Evolutionary conservation across 2,329 filamentous ascomycete species (phyloP).

Genomic region (Teratosphaeria destructans): DNA sequence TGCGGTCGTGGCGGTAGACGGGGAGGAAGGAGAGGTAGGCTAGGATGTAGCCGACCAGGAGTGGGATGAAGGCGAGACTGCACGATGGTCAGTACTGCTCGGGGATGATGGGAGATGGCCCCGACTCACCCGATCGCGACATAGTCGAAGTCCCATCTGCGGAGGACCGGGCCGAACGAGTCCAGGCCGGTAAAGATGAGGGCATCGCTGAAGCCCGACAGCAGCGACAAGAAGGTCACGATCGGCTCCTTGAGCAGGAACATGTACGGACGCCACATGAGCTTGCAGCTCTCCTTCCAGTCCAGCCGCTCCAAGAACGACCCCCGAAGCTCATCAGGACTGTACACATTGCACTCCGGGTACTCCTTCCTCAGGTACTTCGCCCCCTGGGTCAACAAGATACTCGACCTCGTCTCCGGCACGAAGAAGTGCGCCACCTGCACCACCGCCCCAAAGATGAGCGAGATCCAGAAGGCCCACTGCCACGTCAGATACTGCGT

Average conservation of each 20-base stretch:
- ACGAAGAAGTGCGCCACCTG: constrained; percentile 49
- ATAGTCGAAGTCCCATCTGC: constrained; percentile 49
- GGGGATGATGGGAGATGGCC: constrained; percentile 42
- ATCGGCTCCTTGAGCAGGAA: constrained; percentile 70
- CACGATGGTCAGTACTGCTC: neutral
- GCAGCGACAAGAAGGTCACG: constrained; percentile 57
- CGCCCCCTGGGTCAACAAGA: constrained; percentile 66
- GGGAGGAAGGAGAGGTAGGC: constrained; percentile 51
- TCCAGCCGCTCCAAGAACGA: constrained; percentile 21
- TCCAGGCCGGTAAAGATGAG: constrained; percentile 72
- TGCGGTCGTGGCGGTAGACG: constrained; percentile 34
- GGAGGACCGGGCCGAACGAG: constrained; percentile 57
- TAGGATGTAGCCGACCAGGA: constrained; percentile 56
- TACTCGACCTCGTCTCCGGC: constrained; percentile 65
- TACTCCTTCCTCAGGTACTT: constrained; percentile 51
- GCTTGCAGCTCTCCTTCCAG: constrained; percentile 32
- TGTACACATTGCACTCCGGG: constrained; percentile 46
- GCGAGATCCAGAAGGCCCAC: constrained; percentile 77
- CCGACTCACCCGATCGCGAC: constrained; percentile 34
- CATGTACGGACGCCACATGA: constrained; percentile 56
- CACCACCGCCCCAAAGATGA: constrained; percentile 63
- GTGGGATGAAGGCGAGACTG: constrained; percentile 21
- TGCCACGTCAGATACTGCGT: constrained; percentile 48
- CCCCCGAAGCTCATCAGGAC: constrained; percentile 56
- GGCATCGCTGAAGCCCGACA: constrained; percentile 63